Evolutionary conservation across 1,284 basidiomycete genomes (phyloP).

Genomic region (Caloboletus firmus): DNA sequence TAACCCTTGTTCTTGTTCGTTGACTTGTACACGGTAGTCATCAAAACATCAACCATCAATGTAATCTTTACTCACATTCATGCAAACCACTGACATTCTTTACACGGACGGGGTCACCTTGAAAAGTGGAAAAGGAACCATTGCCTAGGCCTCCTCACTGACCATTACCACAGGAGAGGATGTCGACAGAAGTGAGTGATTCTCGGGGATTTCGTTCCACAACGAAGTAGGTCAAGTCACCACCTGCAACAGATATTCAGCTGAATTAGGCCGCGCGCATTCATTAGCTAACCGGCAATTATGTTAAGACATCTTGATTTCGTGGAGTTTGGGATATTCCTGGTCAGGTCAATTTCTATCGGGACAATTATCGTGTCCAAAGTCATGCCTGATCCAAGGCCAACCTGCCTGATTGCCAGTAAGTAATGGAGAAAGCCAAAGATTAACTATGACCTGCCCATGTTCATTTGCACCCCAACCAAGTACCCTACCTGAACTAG

Average conservation of each 20-base stretch:
- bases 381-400: slow-evolving; percentile 69
- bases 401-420: slow-evolving; percentile 65
- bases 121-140: slow-evolving; percentile 61
- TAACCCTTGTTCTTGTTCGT: slow-evolving; percentile 59
- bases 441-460: slow-evolving; percentile 48
- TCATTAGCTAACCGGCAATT: slow-evolving; percentile 55
- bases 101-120: slow-evolving; percentile 70
- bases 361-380: slow-evolving; percentile 79
- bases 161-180: slow-evolving; percentile 83
- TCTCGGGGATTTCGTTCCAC: slow-evolving; percentile 58
- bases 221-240: slow-evolving; percentile 77
- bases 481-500: slow-evolving; percentile 75
- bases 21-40: slow-evolving; percentile 46
- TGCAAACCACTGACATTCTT: slow-evolving; percentile 82
- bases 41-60: not conserved
- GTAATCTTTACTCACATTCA: slow-evolving; percentile 62
- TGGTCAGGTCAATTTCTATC: slow-evolving; percentile 80
- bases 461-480: slow-evolving; percentile 87
- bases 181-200: slow-evolving; percentile 54
- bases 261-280: slow-evolving; percentile 4
- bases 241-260: slow-evolving; percentile 46
- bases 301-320: slow-evolving; percentile 65
- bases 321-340: slow-evolving; percentile 53
- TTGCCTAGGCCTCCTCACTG: slow-evolving; percentile 88
- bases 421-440: not conserved